Evolutionary conservation across 2,329 filamentous ascomycete genomes (phyloP).

Genomic region (Coniella vitis): DNA sequence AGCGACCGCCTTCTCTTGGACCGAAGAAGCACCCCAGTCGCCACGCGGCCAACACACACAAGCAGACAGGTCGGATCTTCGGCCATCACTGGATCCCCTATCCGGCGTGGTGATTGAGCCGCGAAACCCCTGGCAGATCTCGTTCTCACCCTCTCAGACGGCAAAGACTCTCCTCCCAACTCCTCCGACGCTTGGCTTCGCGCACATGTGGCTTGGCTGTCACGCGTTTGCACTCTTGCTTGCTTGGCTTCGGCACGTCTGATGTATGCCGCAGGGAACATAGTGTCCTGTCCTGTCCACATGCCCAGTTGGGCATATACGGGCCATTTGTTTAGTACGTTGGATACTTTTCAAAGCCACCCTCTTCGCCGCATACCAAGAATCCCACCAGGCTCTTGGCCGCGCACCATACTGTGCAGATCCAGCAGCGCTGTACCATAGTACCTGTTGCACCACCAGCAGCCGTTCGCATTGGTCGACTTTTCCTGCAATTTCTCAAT

Average conservation of each 20-base stretch:
- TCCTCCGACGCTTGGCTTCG: constrained; percentile 11
- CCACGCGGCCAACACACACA: too few relatives aligned
- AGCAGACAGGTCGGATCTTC: too few relatives aligned
- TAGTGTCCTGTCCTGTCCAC: too few relatives aligned
- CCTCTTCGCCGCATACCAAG: too few relatives aligned
- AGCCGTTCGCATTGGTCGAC: not conserved
- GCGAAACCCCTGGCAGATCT: not conserved
- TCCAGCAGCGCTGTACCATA: too few relatives aligned
- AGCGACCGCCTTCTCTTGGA: too few relatives aligned
- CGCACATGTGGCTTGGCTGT: constrained; percentile 14
- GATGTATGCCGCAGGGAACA: constrained; percentile 7
- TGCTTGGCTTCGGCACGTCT: not conserved
- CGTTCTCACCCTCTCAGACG: constrained; percentile 3
- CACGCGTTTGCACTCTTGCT: constrained; percentile 8
- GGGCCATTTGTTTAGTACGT: too few relatives aligned
- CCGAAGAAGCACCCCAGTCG: too few relatives aligned
- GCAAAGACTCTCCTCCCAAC: constrained; percentile 11
- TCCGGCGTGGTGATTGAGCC: not conserved
- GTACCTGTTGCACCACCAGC: too few relatives aligned
- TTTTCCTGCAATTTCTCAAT: not conserved
- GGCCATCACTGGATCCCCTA: not conserved
- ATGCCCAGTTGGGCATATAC: too few relatives aligned
- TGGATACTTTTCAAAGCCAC: not conserved
- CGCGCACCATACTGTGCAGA: not conserved
- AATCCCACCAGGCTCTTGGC: too few relatives aligned